A percentile compares a stretch with the other conserved stretches of the same genome.
Conservation (phyloP, 2,329 filamentous ascomycete genomes). For the Hymenoscyphus occultus region DNA sequence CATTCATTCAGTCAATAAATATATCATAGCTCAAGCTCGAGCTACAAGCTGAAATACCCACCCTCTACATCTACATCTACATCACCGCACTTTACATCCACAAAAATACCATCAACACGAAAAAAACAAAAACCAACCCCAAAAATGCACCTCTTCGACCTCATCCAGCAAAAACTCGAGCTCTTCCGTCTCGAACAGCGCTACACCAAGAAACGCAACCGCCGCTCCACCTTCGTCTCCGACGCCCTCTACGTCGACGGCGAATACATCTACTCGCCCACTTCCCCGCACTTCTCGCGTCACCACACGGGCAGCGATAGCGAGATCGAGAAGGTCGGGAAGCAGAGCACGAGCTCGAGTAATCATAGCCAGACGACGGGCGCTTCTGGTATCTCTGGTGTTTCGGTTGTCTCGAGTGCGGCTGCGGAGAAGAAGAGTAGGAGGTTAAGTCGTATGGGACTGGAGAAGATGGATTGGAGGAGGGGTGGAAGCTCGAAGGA, state of each 20-base stretch:
- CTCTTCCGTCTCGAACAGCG: slow-evolving; percentile 93
- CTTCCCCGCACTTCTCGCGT: slow-evolving; percentile 42
- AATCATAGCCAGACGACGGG: background rate
- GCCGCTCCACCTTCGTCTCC: slow-evolving; percentile 84
- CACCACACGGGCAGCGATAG: slow-evolving; percentile 34
- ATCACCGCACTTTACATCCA: background rate
- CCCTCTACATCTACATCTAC: background rate
- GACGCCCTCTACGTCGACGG: slow-evolving; percentile 92
- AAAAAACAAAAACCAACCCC: background rate
- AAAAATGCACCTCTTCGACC: slow-evolving; percentile 49
- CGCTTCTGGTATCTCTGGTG: no score
- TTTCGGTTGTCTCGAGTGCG: background rate
- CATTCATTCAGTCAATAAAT: background rate
- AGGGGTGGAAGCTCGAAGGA: slow-evolving; percentile 20
- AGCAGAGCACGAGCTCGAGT: slow-evolving; percentile 11
- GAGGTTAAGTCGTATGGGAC: slow-evolving; percentile 27
- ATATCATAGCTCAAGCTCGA: background rate
- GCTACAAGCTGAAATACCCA: background rate
- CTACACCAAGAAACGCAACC: slow-evolving; percentile 83
- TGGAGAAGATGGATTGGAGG: slow-evolving; percentile 31
- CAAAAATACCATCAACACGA: background rate
- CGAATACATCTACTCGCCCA: slow-evolving; percentile 77
- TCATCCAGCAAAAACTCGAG: slow-evolving; percentile 71
- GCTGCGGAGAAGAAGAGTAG: slow-evolving; percentile 18
- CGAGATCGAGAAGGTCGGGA: slow-evolving; percentile 17